These are phyloP conservation scores for Escallonia rubra DNA, from an alignment of 129 eudicot genomes.

Conservation along the genomic window DNA sequence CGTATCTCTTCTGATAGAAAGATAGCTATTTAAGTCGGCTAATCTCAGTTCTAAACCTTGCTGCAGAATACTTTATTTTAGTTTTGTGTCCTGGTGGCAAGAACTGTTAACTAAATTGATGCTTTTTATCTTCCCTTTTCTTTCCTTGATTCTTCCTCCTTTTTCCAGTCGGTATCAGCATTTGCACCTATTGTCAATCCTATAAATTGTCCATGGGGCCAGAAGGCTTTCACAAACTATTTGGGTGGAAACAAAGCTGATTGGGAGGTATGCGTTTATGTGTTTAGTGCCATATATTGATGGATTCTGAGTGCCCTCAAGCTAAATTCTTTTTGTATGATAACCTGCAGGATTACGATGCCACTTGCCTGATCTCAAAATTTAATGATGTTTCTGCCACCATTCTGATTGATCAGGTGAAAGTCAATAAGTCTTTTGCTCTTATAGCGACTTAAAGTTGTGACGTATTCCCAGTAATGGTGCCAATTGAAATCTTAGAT, in stretches of 20 bases:
- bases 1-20: too few relatives aligned
- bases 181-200: constrained; percentile 92
- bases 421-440: not conserved
- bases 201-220: constrained; percentile 92
- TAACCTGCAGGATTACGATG: constrained; percentile 86
- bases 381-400: constrained; percentile 68
- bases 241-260: constrained; percentile 74
- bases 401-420: constrained; percentile 93
- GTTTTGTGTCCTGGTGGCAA: not conserved
- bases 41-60: not conserved
- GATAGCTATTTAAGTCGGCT: too few relatives aligned
- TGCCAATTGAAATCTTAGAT: too few relatives aligned
- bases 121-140: not conserved
- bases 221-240: constrained; percentile 93
- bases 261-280: constrained; percentile 73
- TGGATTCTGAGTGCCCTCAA: not conserved
- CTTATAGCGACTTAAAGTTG: not conserved
- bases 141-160: constrained; percentile 1
- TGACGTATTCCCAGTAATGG: too few relatives aligned
- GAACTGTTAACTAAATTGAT: too few relatives aligned
- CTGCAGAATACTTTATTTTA: not conserved
- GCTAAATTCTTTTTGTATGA: constrained; percentile 11
- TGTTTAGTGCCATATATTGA: not conserved
- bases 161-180: constrained; percentile 86
- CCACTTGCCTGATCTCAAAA: constrained; percentile 73